Conservation (phyloP, 2,329 filamentous ascomycete species). For the Domatiomyces globalis region DNA sequence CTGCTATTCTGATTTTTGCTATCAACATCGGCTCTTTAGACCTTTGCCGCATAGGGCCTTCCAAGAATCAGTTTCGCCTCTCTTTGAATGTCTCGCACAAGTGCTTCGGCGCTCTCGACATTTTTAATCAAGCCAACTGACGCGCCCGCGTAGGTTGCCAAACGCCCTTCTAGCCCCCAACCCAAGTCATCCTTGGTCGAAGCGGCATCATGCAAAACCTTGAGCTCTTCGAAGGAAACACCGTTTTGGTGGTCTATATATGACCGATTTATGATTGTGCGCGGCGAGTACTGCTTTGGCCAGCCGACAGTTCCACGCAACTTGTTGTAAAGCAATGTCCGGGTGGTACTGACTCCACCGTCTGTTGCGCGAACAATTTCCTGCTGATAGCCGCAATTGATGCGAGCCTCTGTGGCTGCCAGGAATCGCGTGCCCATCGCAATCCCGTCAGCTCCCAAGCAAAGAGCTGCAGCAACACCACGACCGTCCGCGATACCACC, state of each 20-base stretch:
- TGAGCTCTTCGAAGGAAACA: slow-evolving; percentile 33
- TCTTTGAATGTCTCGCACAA: slow-evolving; percentile 24
- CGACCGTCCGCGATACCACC: slow-evolving; percentile 41
- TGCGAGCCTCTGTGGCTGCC: slow-evolving; percentile 33
- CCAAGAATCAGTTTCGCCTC: slow-evolving; percentile 11
- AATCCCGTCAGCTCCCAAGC: slow-evolving; percentile 39
- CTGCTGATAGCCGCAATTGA: slow-evolving; percentile 35
- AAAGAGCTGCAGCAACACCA: slow-evolving; percentile 35
- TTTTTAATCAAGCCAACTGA: slow-evolving; percentile 32
- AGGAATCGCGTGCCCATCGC: slow-evolving; percentile 53
- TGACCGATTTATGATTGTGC: slow-evolving; percentile 43
- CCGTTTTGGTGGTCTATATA: slow-evolving; percentile 17
- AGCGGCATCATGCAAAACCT: slow-evolving; percentile 30
- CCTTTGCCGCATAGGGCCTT: no score
- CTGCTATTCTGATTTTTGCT: no score
- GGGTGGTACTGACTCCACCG: slow-evolving; percentile 37
- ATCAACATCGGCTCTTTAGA: no score
- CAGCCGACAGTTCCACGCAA: slow-evolving; percentile 44
- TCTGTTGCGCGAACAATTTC: slow-evolving; percentile 36
- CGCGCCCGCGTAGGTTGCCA: slow-evolving; percentile 39
- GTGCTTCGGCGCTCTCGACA: slow-evolving; percentile 27
- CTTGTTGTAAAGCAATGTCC: slow-evolving; percentile 39
- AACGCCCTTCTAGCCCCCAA: slow-evolving; percentile 35
- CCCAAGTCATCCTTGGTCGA: slow-evolving; percentile 29
- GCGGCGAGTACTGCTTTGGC: slow-evolving; percentile 43